phyloP scores from a whole-genome alignment of 768 basidiomycete species.

The Pisolithus microcarpus region DNA sequence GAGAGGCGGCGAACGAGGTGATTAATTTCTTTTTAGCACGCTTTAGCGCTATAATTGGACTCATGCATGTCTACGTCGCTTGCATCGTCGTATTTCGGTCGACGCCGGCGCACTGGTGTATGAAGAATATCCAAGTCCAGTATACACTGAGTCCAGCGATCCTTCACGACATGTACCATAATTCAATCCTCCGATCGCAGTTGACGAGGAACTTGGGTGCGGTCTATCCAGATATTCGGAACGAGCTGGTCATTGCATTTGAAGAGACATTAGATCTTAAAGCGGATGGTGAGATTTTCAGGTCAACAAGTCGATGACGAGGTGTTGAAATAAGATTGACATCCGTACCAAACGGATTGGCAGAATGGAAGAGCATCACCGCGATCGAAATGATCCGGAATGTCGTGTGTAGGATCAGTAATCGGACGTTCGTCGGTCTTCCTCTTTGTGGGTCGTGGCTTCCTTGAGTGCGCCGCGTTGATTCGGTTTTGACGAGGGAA shows the following conservation, averaged over 20 bases:
- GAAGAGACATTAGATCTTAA: constrained; percentile 27
- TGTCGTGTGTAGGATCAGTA: constrained; percentile 36
- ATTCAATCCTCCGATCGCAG: constrained; percentile 19
- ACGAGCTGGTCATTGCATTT: constrained; percentile 39
- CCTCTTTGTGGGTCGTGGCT: constrained; percentile 35
- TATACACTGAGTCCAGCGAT: background rate
- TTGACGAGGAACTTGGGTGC: constrained; percentile 32
- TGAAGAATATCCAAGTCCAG: background rate
- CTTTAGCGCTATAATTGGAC: no score
- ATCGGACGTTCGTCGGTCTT: constrained; percentile 43
- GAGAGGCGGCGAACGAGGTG: background rate
- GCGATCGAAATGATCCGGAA: constrained; percentile 21
- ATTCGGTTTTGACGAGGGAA: background rate
- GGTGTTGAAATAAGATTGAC: no score
- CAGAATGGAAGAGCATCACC: constrained; percentile 36
- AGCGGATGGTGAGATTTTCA: constrained; percentile 8
- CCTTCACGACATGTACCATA: constrained; percentile 24
- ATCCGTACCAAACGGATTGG: background rate
- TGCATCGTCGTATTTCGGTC: constrained; percentile 24
- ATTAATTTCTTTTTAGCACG: background rate
- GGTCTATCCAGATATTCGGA: constrained; percentile 34
- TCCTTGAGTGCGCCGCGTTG: background rate
- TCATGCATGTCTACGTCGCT: background rate
- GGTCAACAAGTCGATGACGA: no score
- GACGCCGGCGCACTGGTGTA: background rate